phyloP scores from a whole-genome alignment of 106 monocot genomes.

The Hemerocallis citrina region DNA sequence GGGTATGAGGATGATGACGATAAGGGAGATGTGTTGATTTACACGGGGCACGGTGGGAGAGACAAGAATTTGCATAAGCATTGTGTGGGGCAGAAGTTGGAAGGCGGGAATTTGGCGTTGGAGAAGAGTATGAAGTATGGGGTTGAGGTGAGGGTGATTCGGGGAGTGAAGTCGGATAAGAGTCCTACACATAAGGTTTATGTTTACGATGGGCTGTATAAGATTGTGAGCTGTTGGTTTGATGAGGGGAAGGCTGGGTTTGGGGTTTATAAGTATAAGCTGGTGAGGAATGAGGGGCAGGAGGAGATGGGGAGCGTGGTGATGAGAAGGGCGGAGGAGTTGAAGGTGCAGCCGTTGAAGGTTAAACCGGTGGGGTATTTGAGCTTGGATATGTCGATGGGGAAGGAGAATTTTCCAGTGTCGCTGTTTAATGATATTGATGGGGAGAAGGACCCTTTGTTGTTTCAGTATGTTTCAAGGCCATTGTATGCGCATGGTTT shows the following conservation, averaged over 20 bases:
- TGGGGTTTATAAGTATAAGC: conserved; percentile 41
- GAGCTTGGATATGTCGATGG: conserved; percentile 50
- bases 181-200: conserved; percentile 25
- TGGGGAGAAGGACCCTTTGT: conserved; percentile 43
- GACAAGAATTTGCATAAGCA: background rate
- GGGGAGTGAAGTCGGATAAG: conserved; percentile 18
- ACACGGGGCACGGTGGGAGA: conserved; percentile 53
- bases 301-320: conserved; percentile 31
- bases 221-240: conserved; percentile 32
- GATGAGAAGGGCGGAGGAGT: conserved; percentile 22
- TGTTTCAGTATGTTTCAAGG: conserved; percentile 48
- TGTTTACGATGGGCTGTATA: conserved; percentile 53
- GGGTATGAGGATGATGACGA: conserved; percentile 63
- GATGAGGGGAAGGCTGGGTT: conserved; percentile 50
- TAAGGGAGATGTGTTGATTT: conserved; percentile 32
- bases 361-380: conserved; percentile 42
- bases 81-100: conserved; percentile 34
- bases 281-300: conserved; percentile 36
- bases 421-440: conserved; percentile 68
- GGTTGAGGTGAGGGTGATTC: conserved; percentile 50
- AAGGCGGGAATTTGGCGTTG: conserved; percentile 58
- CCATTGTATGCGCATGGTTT: conserved; percentile 28
- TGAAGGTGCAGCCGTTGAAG: conserved; percentile 29
- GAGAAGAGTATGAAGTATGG: conserved; percentile 42
- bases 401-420: conserved; percentile 50